These are phyloP conservation scores for Annulohypoxylon stygium DNA, from an alignment of 495 filamentous ascomycete genomes.

Conservation along the genomic window DNA sequence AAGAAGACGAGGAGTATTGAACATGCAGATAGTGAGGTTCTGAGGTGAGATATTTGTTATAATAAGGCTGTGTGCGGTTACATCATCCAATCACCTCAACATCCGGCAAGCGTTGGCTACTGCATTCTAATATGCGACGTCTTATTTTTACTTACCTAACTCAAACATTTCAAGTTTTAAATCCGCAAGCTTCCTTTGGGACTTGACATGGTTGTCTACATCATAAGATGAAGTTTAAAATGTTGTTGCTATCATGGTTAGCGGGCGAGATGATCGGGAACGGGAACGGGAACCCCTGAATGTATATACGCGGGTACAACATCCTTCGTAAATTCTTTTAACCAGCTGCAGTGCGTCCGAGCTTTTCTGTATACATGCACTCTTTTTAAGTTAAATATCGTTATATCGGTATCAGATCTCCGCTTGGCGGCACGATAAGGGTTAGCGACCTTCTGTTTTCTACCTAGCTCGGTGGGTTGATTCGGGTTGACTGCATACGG, in stretches of 20 bases:
- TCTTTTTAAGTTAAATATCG: not conserved
- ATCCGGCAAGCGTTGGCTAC: too few relatives aligned
- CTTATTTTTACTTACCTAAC: too few relatives aligned
- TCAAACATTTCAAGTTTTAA: too few relatives aligned
- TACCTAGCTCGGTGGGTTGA: slow-evolving; percentile 30
- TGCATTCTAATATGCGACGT: too few relatives aligned
- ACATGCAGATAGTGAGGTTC: too few relatives aligned
- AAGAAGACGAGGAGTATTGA: not conserved
- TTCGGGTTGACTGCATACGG: slow-evolving; percentile 23
- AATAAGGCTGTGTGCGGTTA: too few relatives aligned
- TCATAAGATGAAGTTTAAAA: not conserved
- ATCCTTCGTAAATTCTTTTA: not conserved
- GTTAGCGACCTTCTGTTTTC: slow-evolving; percentile 36
- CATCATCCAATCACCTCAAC: too few relatives aligned
- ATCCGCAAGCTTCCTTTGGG: too few relatives aligned
- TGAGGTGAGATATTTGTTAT: not conserved
- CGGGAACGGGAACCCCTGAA: too few relatives aligned
- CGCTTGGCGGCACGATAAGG: slow-evolving; percentile 6
- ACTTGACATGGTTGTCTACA: too few relatives aligned
- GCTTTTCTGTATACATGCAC: not conserved
- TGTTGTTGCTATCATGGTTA: not conserved
- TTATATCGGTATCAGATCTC: not conserved
- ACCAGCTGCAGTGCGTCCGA: not conserved
- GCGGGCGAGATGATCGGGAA: too few relatives aligned
- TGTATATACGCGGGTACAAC: not conserved